phyloP scores from a whole-genome alignment of 306 rosid genomes.

The peach (Prunus persica) region DNA sequence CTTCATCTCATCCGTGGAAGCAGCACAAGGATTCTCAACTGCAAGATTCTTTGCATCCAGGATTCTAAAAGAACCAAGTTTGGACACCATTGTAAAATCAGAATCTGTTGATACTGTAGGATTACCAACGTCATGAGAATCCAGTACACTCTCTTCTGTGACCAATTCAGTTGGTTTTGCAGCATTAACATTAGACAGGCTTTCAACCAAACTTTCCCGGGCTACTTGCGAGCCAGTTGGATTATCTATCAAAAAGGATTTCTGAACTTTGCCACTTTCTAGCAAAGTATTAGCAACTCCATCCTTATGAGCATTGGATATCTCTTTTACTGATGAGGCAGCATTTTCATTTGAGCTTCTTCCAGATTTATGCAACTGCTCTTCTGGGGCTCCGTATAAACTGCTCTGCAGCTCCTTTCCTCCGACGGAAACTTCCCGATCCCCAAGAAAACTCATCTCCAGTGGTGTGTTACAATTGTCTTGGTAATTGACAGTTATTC shows the following conservation, averaged over 20 bases:
- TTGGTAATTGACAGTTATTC: constrained; percentile 19
- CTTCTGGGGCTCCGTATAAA: constrained; percentile 17
- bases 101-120: constrained; percentile 25
- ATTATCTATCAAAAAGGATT: constrained; percentile 29
- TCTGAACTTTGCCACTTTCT: constrained; percentile 23
- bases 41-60: constrained; percentile 27
- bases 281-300: constrained; percentile 10
- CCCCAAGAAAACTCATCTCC: constrained; percentile 21
- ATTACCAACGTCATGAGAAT: constrained; percentile 11
- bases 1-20: constrained; percentile 29
- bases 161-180: constrained; percentile 16
- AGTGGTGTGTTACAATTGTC: constrained; percentile 25
- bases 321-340: constrained; percentile 24
- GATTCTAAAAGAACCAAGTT: constrained; percentile 23
- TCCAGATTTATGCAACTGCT: constrained; percentile 22
- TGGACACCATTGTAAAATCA: constrained; percentile 17
- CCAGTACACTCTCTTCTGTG: constrained; percentile 18
- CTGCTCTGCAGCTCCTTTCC: constrained; percentile 24
- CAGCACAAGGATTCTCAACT: constrained; percentile 32
- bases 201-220: constrained; percentile 26
- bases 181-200: constrained; percentile 5
- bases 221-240: constrained; percentile 23
- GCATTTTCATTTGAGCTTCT: constrained; percentile 10
- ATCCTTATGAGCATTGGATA: constrained; percentile 29
- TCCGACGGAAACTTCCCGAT: constrained; percentile 27